Evolutionary conservation across 2,329 filamentous ascomycete genomes (phyloP).

Genomic region (Aspergillus sp.): DNA sequence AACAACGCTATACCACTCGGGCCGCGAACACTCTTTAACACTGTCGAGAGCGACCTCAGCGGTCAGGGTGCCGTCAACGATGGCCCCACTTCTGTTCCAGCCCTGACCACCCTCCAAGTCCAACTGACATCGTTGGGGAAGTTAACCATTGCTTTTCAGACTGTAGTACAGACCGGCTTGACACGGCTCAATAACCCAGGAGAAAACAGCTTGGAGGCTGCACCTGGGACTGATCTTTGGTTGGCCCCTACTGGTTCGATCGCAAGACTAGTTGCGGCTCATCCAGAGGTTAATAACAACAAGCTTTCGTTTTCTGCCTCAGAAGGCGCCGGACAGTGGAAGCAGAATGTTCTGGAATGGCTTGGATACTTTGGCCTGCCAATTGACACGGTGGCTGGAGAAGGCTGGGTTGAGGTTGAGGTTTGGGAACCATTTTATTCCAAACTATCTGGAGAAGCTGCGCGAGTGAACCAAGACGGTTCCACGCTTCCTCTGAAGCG

Average conservation of each 20-base stretch:
- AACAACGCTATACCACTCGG: slow-evolving; percentile 41
- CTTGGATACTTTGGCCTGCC: slow-evolving; percentile 37
- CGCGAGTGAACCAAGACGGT: slow-evolving; percentile 27
- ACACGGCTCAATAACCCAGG: slow-evolving; percentile 29
- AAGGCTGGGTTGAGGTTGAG: slow-evolving; percentile 44
- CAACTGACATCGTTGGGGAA: slow-evolving; percentile 39
- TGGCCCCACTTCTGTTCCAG: slow-evolving; percentile 25
- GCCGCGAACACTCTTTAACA: slow-evolving; percentile 41
- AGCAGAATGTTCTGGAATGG: slow-evolving; percentile 37
- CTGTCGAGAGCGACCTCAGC: slow-evolving; percentile 31
- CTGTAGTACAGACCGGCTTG: slow-evolving; percentile 37
- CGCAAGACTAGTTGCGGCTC: slow-evolving; percentile 32
- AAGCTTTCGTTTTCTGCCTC: slow-evolving; percentile 22
- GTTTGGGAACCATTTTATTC: slow-evolving; percentile 42
- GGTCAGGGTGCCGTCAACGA: slow-evolving; percentile 28
- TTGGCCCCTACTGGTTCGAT: slow-evolving; percentile 41
- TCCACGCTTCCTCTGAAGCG: slow-evolving; percentile 38
- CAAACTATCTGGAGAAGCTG: slow-evolving; percentile 34
- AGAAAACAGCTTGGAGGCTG: slow-evolving; percentile 17
- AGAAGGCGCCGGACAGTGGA: slow-evolving; percentile 32
- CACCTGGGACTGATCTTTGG: slow-evolving; percentile 39
- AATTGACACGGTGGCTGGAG: slow-evolving; percentile 29
- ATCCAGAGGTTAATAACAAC: slow-evolving; percentile 20
- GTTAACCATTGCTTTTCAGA: slow-evolving; percentile 37
- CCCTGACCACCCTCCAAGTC: slow-evolving; percentile 38